Evolutionary conservation across 805 yeast genomes (phyloP), one percentile per base, ranked within the genome.

Genomic region (Suhomyces canberraensis): DNA sequence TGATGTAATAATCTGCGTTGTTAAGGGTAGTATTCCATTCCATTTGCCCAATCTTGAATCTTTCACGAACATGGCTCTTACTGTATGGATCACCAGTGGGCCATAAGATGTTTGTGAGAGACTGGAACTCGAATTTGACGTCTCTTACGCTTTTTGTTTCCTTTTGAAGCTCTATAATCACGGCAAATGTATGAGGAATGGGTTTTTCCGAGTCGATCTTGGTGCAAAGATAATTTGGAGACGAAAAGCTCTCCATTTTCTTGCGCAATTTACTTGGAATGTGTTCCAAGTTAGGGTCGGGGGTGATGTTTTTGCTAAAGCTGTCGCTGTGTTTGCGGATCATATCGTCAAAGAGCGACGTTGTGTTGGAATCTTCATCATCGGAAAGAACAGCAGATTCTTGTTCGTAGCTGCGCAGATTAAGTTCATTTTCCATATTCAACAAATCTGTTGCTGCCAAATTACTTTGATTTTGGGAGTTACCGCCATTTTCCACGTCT

Each of bases 101-200:
- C 84, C 84, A 78, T 39, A 67, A 55, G 3, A 75, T 63, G 35
- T 66, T 61, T 5, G 71, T 66, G 4, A 57, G 42, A 1, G 79
- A 67, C 37, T 60, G 65, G 35, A 78, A 59, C 34, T 69, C 72
- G 9, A 73, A 47, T 27, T 58, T 56, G 22, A 77, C 49, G 25
- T 58, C 60, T 16, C 66, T 58, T 3, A 72, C 50, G 2, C 56
- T 37, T 8, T 30, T 33, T 1, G 68, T 60, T 25, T 67, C 71
- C 34, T 65, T 70, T 16, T 56, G 50, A 1, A 76, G 46, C 35
- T 76, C 73, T 1, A 77, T 45, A 4, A 76, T 60, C 2, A 78
- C 64, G 0, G 78, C 83, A 44, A 78, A 64, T 2, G 76, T 75
- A 47, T 75, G 78, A 1, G 80, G 71, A 2, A 73, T 69, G 8